Base-by-base conservation (phyloP, 148 eudicot species). In the Cornus florida region DNA sequence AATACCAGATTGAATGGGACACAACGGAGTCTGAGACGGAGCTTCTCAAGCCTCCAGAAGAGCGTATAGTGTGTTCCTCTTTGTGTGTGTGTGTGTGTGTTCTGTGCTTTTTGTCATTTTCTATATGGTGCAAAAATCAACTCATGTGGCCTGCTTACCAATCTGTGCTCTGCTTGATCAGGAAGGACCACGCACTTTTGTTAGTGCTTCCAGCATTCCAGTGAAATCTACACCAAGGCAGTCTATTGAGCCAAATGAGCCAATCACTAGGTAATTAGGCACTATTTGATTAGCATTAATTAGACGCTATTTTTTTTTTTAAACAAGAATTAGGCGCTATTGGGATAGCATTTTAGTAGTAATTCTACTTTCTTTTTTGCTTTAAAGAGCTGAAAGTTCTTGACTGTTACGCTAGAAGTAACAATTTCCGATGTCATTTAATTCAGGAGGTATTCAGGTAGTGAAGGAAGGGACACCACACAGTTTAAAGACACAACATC, bases 41-140 rank as follows among this genome's bases (percentile, higher is more conserved):
- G 85, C 93, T 96, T 78, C 95, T 96, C 64, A 93, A 96, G 83
- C 98, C 95, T 41, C 95, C 91, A 16, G 98, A 96, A 83, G 91
- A 93, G 72, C 98, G 86, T 59, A 91, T 96, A 53, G 99, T 96
- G 78, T 62, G 86, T 72, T 77, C 83, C 78, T 31, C 5, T 57
- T 14, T 75, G 38, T 67, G 72, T 50, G 46, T 68, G 10, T 77
- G 24, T 70, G 67, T 64, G 72, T 81, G 23, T 77, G 22, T 14
- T 35, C 5, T 35, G 5, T 35, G 38, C 28, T 28, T 28, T 43
- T 33, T 75, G 19, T 59, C 62, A 22, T 35, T 70, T 19, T 39
- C 35, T 41, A 71, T 32, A 14, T 13, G 50, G 14, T 22, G 60
- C 5, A 3, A 24, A 39, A 50, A 31, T n/a, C 65, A 8, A 6